Evolutionary conservation across 148 eudicot genomes (phyloP), one percentile per base, ranked within the genome.

Genomic region (Rhododendron griersonianum): DNA sequence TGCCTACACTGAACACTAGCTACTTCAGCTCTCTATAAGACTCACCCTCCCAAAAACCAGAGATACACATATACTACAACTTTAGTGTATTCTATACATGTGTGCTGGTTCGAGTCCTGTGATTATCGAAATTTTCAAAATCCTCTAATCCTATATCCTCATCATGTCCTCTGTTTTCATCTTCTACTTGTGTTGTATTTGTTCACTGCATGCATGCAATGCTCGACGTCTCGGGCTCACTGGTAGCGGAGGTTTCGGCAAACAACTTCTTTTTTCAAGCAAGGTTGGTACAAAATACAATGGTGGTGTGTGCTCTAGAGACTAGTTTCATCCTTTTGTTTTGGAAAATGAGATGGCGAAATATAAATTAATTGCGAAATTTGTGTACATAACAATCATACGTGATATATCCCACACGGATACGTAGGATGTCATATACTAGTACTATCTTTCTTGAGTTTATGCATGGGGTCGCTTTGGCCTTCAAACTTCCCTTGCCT

Each of bases 131-230:
- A 78, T 8, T 41, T 75, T 9, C 39, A 4, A 10, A 30, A 30
- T 30, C 25, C 30, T 11, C 14, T 4, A 16, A 3, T 21, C 44
- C 13, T 41, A 8, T 10, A 21, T n/a, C 14, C 55, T 79, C 81
- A 30, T 84, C 14, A 84, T 84, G 86, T 48, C 50, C 37, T 84
- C 81, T 30, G 67, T 13, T 84, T 37, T 84, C 80, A 28, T 75
- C 80, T 75, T 74, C 67, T 44, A 8, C 48, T 25, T 84, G 47
- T 84, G 61, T 23, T 84, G 61, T 23, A 33, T 75, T 13, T 69
- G 75, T 37, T 84, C 80, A 65, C 50, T 53, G 80, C 69, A 84
- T 74, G 80, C 86, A 75, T 74, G 86, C 78, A 50, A 8, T 50
- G 86, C 69, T 74, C 81, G 86, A 23, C 80, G 39, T 51, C 69